A percentile compares a stretch with the other conserved stretches of the same genome.
Conservation (phyloP, 2,329 filamentous ascomycete genomes). For the Madurella fahalii region DNA sequence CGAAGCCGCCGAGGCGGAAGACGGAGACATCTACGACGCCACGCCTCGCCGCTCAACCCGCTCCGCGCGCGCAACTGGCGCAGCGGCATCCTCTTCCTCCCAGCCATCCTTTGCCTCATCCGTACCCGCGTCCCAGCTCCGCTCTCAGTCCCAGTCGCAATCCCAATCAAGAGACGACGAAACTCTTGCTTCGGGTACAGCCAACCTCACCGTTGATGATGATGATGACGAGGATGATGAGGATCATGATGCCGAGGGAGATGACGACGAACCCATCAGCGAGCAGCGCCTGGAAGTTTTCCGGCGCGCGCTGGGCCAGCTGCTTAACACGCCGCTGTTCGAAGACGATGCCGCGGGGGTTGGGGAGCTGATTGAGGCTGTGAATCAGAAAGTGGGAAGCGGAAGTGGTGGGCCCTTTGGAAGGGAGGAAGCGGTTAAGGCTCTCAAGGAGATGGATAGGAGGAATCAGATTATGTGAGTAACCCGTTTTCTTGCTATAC, state of each 20-base stretch:
- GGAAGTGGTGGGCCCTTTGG: constrained; percentile 58
- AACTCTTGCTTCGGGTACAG: constrained; percentile 37
- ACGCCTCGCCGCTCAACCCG: constrained; percentile 38
- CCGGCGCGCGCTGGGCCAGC: constrained; percentile 73
- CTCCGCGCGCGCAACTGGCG: constrained; percentile 32
- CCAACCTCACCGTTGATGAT: constrained; percentile 37
- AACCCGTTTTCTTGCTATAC: constrained; percentile 5
- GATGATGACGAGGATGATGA: constrained; percentile 23
- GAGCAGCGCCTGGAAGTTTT: constrained; percentile 66
- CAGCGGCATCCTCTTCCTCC: constrained; percentile 42
- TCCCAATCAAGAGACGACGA: constrained; percentile 15
- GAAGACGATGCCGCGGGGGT: constrained; percentile 78
- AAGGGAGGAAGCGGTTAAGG: constrained; percentile 68
- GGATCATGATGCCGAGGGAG: constrained; percentile 15
- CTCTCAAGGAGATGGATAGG: constrained; percentile 74
- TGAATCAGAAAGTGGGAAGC: constrained; percentile 66
- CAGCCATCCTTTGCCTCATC: constrained; percentile 76
- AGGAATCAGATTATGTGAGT: constrained; percentile 90
- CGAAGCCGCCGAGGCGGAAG: constrained; percentile 46
- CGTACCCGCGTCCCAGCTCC: constrained; percentile 67
- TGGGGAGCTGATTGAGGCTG: constrained; percentile 67
- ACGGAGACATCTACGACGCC: constrained; percentile 45
- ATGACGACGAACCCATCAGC: constrained; percentile 46
- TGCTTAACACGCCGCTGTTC: constrained; percentile 81
- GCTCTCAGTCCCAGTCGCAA: constrained; percentile 34